phyloP scores from a whole-genome alignment of 2,329 filamentous ascomycete species.

The Aspergillus latus region DNA sequence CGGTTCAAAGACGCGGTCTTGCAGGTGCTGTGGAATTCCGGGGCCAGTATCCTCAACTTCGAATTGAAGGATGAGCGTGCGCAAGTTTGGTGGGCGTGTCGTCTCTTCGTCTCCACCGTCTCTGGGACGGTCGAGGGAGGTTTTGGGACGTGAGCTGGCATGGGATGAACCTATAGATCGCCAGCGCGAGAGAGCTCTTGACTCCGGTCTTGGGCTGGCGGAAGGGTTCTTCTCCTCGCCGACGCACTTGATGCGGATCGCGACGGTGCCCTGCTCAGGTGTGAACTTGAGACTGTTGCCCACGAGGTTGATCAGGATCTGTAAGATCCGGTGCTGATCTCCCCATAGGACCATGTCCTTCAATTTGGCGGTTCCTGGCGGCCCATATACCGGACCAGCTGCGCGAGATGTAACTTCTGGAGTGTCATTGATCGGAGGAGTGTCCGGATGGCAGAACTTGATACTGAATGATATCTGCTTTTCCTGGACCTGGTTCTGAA shows the following conservation, averaged over 20 bases:
- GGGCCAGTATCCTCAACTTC: conserved; percentile 86
- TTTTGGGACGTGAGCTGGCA: conserved; percentile 12
- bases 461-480: conserved; percentile 72
- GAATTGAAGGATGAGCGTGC: conserved; percentile 76
- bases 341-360: conserved; percentile 89
- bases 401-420: conserved; percentile 22
- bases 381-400: conserved; percentile 58
- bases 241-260: conserved; percentile 72
- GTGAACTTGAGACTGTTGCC: conserved; percentile 94
- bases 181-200: conserved; percentile 36
- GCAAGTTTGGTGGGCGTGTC: conserved; percentile 57
- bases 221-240: conserved; percentile 27
- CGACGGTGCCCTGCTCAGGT: conserved; percentile 70
- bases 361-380: conserved; percentile 65
- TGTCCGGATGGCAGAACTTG: conserved; percentile 58
- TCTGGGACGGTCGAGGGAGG: neutral
- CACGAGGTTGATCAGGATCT: conserved; percentile 77
- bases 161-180: conserved; percentile 26
- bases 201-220: conserved; percentile 45
- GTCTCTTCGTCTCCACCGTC: conserved; percentile 22
- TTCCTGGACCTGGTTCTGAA: conserved; percentile 85
- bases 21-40: conserved; percentile 75
- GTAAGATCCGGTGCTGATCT: conserved; percentile 86
- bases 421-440: conserved; percentile 37
- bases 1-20: conserved; percentile 84